These are phyloP conservation scores for Iodosphaeria phyllophila DNA, from an alignment of 2,329 filamentous ascomycete genomes.

Conservation along the genomic window DNA sequence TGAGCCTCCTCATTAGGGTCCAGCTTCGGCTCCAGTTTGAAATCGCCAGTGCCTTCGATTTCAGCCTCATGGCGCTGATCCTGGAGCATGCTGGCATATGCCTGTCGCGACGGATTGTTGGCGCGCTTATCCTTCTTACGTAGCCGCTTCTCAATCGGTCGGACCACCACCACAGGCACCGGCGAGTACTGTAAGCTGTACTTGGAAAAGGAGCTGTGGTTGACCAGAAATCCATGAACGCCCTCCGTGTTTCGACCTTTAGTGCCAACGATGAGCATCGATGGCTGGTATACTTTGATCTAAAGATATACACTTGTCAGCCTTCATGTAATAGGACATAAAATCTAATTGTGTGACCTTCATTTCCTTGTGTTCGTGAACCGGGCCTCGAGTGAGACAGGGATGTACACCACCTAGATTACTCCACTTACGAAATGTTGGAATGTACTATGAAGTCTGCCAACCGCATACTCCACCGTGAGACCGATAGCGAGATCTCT, in stretches of 20 bases:
- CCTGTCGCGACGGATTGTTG: slow-evolving; percentile 55
- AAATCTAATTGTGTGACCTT: slow-evolving; percentile 4
- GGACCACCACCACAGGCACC: slow-evolving; percentile 81
- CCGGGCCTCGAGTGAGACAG: too few relatives aligned
- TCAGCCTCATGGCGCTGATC: slow-evolving; percentile 38
- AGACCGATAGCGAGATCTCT: slow-evolving; percentile 71
- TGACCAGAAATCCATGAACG: slow-evolving; percentile 67
- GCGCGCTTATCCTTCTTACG: slow-evolving; percentile 80
- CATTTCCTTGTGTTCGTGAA: too few relatives aligned
- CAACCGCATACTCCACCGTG: slow-evolving; percentile 71
- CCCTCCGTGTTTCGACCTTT: slow-evolving; percentile 69
- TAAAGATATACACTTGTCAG: too few relatives aligned
- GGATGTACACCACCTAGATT: too few relatives aligned
- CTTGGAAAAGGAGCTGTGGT: slow-evolving; percentile 70
- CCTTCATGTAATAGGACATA: too few relatives aligned
- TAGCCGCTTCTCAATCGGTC: slow-evolving; percentile 69
- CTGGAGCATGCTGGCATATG: slow-evolving; percentile 61
- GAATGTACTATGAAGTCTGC: slow-evolving; percentile 79
- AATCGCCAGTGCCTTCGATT: slow-evolving; percentile 29
- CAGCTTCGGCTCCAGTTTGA: slow-evolving; percentile 34
- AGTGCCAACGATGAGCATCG: slow-evolving; percentile 80
- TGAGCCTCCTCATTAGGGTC: slow-evolving; percentile 45
- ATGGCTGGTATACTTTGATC: slow-evolving; percentile 85
- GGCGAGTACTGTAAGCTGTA: slow-evolving; percentile 90
- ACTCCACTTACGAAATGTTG: slow-evolving; percentile 68